These are phyloP conservation scores for Cyclotella choctawhatcheeana DNA, from an alignment of 108 stramenopile species.

Conservation along the genomic window DNA sequence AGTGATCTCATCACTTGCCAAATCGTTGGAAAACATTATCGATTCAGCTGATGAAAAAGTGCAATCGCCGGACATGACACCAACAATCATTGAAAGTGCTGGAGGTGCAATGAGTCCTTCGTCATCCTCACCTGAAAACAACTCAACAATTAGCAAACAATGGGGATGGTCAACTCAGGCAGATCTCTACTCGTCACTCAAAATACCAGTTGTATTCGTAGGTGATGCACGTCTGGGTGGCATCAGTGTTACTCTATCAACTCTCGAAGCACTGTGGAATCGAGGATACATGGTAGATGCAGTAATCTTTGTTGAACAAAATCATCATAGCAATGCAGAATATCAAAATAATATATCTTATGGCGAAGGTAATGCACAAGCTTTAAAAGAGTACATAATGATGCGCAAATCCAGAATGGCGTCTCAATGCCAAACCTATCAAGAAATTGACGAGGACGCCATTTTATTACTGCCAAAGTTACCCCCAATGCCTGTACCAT, in stretches of 20 bases:
- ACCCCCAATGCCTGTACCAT: conserved; percentile 71
- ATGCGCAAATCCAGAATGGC: conserved; percentile 27
- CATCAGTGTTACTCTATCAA: conserved; percentile 88
- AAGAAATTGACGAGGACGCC: conserved; percentile 40
- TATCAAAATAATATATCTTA: conserved; percentile 18
- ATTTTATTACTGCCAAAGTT: conserved; percentile 76
- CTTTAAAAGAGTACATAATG: conserved; percentile 63
- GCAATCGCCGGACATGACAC: conserved; percentile 7
- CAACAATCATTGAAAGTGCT: conserved; percentile 78
- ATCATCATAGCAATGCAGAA: conserved; percentile 20
- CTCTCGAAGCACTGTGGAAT: conserved; percentile 82
- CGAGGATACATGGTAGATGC: conserved; percentile 90
- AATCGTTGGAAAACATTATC: conserved; percentile 23
- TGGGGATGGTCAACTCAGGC: conserved; percentile 96
- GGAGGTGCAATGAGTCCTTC: conserved; percentile 90
- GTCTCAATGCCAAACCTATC: conserved; percentile 10
- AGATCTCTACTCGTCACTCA: conserved; percentile 82
- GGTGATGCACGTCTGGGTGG: conserved; percentile 95
- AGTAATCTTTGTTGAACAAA: conserved; percentile 68
- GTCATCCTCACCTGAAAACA: conserved; percentile 78
- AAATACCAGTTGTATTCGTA: conserved; percentile 84
- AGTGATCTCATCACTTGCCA: conserved; percentile 61
- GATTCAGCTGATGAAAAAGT: conserved; percentile 1
- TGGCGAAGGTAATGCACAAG: conserved; percentile 49
- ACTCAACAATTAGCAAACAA: conserved; percentile 31